Base-by-base conservation (phyloP, 805 yeast species). In the Groenewaldozyma tartarivorans region DNA sequence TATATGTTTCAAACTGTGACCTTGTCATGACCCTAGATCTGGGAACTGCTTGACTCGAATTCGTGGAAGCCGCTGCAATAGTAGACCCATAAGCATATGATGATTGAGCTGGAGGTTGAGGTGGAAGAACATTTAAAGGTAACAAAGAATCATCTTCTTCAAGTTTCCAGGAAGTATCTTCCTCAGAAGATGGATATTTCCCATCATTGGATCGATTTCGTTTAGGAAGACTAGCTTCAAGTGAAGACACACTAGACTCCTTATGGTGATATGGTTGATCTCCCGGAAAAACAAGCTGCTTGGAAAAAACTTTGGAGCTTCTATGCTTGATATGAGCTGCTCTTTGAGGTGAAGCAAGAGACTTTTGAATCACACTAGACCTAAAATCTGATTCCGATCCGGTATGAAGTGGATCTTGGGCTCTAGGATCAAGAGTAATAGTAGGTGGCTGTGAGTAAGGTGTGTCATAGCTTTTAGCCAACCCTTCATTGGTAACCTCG, bases 1-100 rank as follows among this genome's bases (percentile, higher is more conserved):
- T 45, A 39, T 50, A 52, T 33, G 21, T 33, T 22, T 55, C 59
- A 42, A 50, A 54, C 45, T 56, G 57, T 7, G 56, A 38, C 39
- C 49, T 48, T 19, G 60, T 52, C 60, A 56, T 55, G 22, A 53
- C 48, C 37, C 35, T 45, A 4, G 44, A 26, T n/a, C 32, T 20
- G 6, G 44, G 16, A 20, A 32, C 33, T 16, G 38, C 24, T 17
- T 40, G 38, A 33, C 33, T 17, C 11, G 43, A 33, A 21, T 36
- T 41, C n/a, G n/a, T n/a, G n/a, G n/a, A n/a, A n/a, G n/a, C n/a
- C n/a, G n/a, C n/a, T n/a, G n/a, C n/a, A n/a, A n/a, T n/a, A n/a
- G n/a, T n/a, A 21, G 30, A 35, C 15, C 37, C 27, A 11, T 26
- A 18, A 9, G 33, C 40, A 17, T 33, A 37, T 38, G 19, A 40